These are phyloP conservation scores for Neonectria neomacrospora DNA, from an alignment of 2,329 filamentous ascomycete species.

Conservation along the genomic window DNA sequence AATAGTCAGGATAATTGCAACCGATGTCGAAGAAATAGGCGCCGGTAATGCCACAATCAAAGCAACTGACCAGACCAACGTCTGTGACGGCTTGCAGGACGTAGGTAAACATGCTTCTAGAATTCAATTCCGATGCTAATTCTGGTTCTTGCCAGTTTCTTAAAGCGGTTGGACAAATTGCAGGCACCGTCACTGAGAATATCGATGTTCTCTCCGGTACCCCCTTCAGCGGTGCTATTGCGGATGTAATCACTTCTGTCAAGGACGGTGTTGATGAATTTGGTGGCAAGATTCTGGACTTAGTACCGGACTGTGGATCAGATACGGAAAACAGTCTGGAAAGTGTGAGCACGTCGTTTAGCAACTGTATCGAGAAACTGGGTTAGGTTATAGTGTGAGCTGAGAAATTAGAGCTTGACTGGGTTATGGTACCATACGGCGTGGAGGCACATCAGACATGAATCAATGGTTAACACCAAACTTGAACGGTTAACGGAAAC, in stretches of 20 bases:
- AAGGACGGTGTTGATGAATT: constrained; percentile 5
- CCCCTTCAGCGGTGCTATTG: neutral
- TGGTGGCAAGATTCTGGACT: neutral
- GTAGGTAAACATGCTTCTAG: neutral
- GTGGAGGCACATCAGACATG: too few relatives aligned
- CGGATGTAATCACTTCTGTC: neutral
- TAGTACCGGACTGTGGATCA: constrained; percentile 4
- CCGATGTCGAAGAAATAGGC: neutral
- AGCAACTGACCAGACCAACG: neutral
- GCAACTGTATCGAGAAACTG: constrained; percentile 4
- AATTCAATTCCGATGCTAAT: neutral
- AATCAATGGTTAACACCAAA: too few relatives aligned
- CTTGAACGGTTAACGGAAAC: too few relatives aligned
- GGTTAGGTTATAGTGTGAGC: neutral
- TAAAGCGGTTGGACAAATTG: neutral
- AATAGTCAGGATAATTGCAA: neutral
- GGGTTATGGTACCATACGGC: too few relatives aligned
- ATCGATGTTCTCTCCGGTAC: neutral
- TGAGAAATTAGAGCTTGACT: too few relatives aligned
- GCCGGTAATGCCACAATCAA: neutral
- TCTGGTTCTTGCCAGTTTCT: neutral
- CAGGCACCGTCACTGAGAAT: constrained; percentile 6
- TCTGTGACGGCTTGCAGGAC: neutral
- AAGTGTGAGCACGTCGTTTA: constrained; percentile 1
- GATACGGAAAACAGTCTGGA: constrained; percentile 8